Conservation (phyloP, 1,139 yeast genomes). For the Suhomyces bokatorum region DNA sequence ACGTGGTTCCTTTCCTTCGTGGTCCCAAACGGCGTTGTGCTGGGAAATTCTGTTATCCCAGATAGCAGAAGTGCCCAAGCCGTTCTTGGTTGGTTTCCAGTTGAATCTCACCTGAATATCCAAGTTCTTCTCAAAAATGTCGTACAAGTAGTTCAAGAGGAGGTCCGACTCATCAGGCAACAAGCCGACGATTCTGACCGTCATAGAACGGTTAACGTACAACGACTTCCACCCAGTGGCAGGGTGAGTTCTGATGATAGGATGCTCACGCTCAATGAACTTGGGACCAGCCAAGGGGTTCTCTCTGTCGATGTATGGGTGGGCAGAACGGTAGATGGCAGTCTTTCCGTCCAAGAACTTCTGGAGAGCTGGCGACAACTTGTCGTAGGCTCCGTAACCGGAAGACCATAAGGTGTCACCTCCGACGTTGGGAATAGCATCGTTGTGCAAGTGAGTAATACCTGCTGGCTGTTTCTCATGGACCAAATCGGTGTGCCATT, state of each 20-base stretch:
- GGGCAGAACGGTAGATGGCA: conserved; percentile 48
- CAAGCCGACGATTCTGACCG: conserved; percentile 46
- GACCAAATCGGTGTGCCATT: conserved; percentile 51
- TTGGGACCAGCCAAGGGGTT: conserved; percentile 46
- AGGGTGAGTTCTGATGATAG: conserved; percentile 52
- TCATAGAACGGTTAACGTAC: conserved; percentile 45
- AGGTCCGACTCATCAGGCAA: conserved; percentile 40
- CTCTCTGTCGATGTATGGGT: conserved; percentile 39
- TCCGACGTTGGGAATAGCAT: conserved; percentile 46
- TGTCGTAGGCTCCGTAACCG: conserved; percentile 53
- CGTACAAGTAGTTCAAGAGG: conserved; percentile 41
- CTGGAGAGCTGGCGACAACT: conserved; percentile 49
- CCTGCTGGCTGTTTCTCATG: conserved; percentile 53
- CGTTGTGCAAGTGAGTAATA: conserved; percentile 48
- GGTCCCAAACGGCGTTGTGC: conserved; percentile 54
- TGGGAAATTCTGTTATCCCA: conserved; percentile 60
- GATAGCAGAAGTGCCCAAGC: conserved; percentile 54
- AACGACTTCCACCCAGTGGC: conserved; percentile 57
- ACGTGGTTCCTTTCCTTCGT: conserved; percentile 50
- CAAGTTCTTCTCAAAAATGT: conserved; percentile 43
- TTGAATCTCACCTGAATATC: conserved; percentile 49
- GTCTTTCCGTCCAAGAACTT: conserved; percentile 50
- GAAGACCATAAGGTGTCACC: conserved; percentile 55
- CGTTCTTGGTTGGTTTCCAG: conserved; percentile 51
- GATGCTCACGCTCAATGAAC: conserved; percentile 45